Base-by-base conservation (phyloP, 2,329 filamentous ascomycete genomes). In the Aspergillus piperis region DNA sequence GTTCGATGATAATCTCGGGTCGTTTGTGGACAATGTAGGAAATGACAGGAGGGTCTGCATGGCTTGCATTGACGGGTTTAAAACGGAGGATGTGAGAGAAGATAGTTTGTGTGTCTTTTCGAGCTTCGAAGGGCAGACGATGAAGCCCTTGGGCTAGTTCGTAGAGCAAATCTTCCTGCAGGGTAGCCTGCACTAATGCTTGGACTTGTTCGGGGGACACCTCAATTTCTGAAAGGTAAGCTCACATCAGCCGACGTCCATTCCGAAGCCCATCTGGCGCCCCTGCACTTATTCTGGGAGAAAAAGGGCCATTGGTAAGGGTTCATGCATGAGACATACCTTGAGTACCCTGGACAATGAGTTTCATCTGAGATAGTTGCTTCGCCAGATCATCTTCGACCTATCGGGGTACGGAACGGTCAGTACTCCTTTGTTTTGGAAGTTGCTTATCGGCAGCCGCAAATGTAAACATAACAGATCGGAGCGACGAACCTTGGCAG, bases 11-110 rank as follows among this genome's bases (percentile, higher is more conserved):
- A 48, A 97, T 89, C 71, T 96, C 92, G 3, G 92, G 93, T 49
- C 92, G 86, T 68, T 91, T 89, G 71, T 91, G 89, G 64, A 96
- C 89, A 61, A 97, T 90, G 74, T 96, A 96, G 67, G 91, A 90
- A 59, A 99, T 83, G 25, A 95, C 92, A 54, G 93, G 86, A 0
- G 92, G 92, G 63, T 96, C 91, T 66, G 88, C 87, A 19, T 88
- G 86, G 2, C 84, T 85, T 47, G 84, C 86, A 44, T 79, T 78
- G 10, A 86, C 82, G 5, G 90, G 90, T 65, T 91, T 90, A 82
- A 95, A 97, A 66, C 93, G 91, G 74, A 97, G 92, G 67, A 96
- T 90, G 75, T 94, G 95, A 42, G 92, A 96, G 80, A 98, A 95
- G 74, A 97, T 95, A 64, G 95, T 91, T 75, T 97, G 94, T 11